Evolutionary conservation across 129 eudicot genomes (phyloP).

Genomic region (Pulicaria dysenterica): DNA sequence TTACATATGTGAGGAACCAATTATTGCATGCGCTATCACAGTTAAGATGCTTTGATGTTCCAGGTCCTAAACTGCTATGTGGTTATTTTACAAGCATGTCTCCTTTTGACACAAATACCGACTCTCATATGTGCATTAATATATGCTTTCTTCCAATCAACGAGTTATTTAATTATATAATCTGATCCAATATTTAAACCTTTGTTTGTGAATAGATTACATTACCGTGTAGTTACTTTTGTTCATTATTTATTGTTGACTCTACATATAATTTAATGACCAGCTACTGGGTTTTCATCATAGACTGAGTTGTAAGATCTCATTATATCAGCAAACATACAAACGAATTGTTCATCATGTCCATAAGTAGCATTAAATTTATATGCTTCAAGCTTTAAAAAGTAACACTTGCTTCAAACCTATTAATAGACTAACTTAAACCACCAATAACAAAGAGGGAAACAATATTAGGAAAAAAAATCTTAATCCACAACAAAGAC

Average conservation of each 20-base stretch:
- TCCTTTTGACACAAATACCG: background rate
- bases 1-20: background rate
- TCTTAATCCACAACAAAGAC: constrained; percentile 13
- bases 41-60: background rate
- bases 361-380: background rate
- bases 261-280: background rate
- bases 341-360: background rate
- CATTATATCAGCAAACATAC: constrained; percentile 10
- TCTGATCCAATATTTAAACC: constrained; percentile 4
- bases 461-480: constrained; percentile 6
- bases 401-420: constrained; percentile 2
- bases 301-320: constrained; percentile 9
- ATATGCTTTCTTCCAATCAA: background rate
- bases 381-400: constrained; percentile 4
- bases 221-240: background rate
- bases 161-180: background rate
- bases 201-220: constrained; percentile 9
- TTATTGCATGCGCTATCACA: background rate
- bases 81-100: background rate
- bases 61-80: background rate
- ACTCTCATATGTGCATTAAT: background rate
- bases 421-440: constrained; percentile 4
- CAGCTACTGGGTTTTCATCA: background rate
- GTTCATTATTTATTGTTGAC: background rate
- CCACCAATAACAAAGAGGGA: constrained; percentile 10